phyloP scores from a whole-genome alignment of 768 basidiomycete genomes.

The Mycena haematopus region DNA sequence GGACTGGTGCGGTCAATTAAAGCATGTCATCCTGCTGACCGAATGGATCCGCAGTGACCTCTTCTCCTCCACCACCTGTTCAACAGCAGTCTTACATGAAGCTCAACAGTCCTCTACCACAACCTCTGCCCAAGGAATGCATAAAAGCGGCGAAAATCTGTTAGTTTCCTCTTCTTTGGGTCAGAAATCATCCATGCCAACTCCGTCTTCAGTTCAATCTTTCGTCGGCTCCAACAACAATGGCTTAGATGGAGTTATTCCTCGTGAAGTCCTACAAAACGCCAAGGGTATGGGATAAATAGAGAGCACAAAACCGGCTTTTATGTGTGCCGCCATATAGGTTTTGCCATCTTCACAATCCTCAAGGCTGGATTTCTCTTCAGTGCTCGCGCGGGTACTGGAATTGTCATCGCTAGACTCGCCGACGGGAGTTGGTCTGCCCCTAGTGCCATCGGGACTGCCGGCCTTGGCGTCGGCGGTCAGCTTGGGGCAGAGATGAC shows the following conservation, averaged over 20 bases:
- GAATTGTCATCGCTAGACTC: constrained; percentile 86
- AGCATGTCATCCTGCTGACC: too few relatives aligned
- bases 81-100: constrained; percentile 53
- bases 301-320: too few relatives aligned
- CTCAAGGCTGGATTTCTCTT: constrained; percentile 62
- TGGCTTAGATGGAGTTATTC: constrained; percentile 79
- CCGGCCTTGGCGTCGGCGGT: constrained; percentile 87
- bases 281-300: constrained; percentile 41
- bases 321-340: constrained; percentile 24
- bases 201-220: constrained; percentile 64
- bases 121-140: constrained; percentile 82
- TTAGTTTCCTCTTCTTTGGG: constrained; percentile 43
- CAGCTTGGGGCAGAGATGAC: constrained; percentile 88
- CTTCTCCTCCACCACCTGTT: neutral
- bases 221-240: constrained; percentile 85
- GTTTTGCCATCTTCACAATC: constrained; percentile 92
- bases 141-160: constrained; percentile 88
- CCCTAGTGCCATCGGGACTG: constrained; percentile 93
- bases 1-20: too few relatives aligned
- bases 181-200: neutral
- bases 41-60: neutral
- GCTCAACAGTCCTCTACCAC: constrained; percentile 56
- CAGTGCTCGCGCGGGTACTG: constrained; percentile 84
- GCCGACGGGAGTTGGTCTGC: constrained; percentile 90
- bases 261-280: constrained; percentile 54